Evolutionary conservation across 2,329 filamentous ascomycete species (phyloP).

Genomic region (Reticulascus tulasneorum): DNA sequence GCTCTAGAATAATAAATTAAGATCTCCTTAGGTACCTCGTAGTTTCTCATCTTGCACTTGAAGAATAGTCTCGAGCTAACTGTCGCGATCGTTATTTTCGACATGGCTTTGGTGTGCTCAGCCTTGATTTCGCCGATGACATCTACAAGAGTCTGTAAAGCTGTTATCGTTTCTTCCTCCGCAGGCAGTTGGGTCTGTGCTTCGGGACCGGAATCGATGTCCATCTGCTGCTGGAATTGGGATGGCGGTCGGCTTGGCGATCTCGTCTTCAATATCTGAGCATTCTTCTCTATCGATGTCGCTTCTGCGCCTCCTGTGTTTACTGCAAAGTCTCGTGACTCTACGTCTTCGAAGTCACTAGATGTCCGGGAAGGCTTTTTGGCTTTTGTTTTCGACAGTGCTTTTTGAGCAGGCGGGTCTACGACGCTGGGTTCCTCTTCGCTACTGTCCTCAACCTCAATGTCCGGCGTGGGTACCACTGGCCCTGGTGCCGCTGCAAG

Average conservation of each 20-base stretch:
- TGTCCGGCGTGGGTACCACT: no score
- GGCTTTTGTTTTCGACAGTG: constrained; percentile 5
- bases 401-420: constrained; percentile 10
- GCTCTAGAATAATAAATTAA: constrained; percentile 31
- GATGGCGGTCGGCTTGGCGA: constrained; percentile 1
- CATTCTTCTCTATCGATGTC: constrained; percentile 11
- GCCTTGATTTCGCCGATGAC: constrained; percentile 22
- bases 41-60: constrained; percentile 30
- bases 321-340: constrained; percentile 3
- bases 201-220: constrained; percentile 5
- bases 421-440: background rate
- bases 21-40: constrained; percentile 26
- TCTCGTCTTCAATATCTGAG: constrained; percentile 3
- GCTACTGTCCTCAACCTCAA: no score
- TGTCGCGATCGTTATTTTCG: constrained; percentile 21
- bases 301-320: constrained; percentile 2
- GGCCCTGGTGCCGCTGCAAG: no score
- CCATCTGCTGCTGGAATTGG: constrained; percentile 4
- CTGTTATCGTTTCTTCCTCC: constrained; percentile 17
- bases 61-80: constrained; percentile 30
- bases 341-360: background rate
- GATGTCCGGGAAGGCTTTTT: background rate
- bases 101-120: constrained; percentile 1
- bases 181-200: background rate
- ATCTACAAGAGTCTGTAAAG: constrained; percentile 19